Percentiles rank a stretch among this genome's conserved stretches.
phyloP scores from a whole-genome alignment of 768 basidiomycete species.

The Mycena galericulata region DNA sequence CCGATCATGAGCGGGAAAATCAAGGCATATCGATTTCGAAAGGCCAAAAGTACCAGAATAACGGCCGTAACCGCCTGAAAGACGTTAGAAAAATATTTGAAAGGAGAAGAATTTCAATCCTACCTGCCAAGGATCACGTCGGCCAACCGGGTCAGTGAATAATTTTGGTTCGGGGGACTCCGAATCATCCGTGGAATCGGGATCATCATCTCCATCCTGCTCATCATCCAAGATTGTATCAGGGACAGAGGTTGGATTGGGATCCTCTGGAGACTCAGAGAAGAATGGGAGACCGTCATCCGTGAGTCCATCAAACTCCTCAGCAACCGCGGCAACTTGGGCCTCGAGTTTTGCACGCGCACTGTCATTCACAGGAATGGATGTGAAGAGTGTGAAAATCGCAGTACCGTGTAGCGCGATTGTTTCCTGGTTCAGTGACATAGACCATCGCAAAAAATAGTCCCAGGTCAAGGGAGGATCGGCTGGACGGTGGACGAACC shows the following conservation, averaged over 20 bases:
- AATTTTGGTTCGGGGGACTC: not conserved
- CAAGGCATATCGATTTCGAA: conserved; percentile 1
- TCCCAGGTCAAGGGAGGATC: conserved; percentile 5
- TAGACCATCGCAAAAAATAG: conserved; percentile 13
- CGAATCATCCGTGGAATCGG: not conserved
- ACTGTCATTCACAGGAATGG: not conserved
- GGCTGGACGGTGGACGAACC: not conserved
- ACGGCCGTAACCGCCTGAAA: not conserved
- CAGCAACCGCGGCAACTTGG: not conserved
- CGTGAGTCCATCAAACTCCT: too few relatives aligned
- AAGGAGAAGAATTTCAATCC: not conserved
- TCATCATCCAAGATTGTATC: not conserved
- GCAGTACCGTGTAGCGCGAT: conserved; percentile 6
- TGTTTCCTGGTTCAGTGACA: conserved; percentile 20
- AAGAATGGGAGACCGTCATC: too few relatives aligned
- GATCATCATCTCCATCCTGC: not conserved
- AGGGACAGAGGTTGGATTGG: not conserved
- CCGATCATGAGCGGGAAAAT: not conserved
- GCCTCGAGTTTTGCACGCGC: not conserved
- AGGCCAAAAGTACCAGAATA: not conserved
- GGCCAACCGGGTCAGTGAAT: not conserved
- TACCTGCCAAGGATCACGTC: conserved; percentile 15
- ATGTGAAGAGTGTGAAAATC: conserved; percentile 7
- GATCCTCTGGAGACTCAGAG: not conserved
- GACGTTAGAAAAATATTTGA: not conserved